Percentiles rank a stretch among this genome's conserved stretches.
Conservation (phyloP, 768 basidiomycete genomes). For the Tephrocybe sp. region DNA sequence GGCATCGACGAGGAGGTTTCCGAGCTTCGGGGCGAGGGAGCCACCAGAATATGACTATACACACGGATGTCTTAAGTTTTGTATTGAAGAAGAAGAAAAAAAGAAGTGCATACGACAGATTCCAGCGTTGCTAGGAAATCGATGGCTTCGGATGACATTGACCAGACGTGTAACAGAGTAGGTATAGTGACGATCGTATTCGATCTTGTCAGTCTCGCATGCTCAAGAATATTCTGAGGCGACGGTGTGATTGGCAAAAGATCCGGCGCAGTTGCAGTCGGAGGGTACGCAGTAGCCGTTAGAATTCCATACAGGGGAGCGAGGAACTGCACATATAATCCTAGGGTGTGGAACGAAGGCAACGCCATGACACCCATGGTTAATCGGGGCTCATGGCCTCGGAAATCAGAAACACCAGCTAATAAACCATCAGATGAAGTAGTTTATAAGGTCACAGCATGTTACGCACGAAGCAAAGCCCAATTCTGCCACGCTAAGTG, state of each 20-base stretch:
- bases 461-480: constrained; percentile 24
- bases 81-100: background rate
- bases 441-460: background rate
- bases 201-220: constrained; percentile 19
- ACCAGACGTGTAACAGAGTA: constrained; percentile 29
- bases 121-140: constrained; percentile 24
- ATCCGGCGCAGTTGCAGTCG: constrained; percentile 17
- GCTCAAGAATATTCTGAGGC: constrained; percentile 33
- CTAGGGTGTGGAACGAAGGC: constrained; percentile 33
- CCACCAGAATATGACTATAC: constrained; percentile 33
- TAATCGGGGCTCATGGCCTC: constrained; percentile 7
- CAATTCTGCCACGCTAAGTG: constrained; percentile 22
- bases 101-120: constrained; percentile 26
- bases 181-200: constrained; percentile 29
- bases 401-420: constrained; percentile 12
- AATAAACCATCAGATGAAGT: background rate
- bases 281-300: constrained; percentile 26
- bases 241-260: constrained; percentile 33
- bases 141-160: constrained; percentile 20
- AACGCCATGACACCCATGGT: constrained; percentile 26
- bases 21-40: constrained; percentile 29
- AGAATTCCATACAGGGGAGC: constrained; percentile 21
- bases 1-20: constrained; percentile 24
- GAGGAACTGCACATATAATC: constrained; percentile 24
- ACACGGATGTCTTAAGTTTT: background rate